phyloP scores from a whole-genome alignment of 1,284 basidiomycete species.

The Puccinia novopanici region DNA sequence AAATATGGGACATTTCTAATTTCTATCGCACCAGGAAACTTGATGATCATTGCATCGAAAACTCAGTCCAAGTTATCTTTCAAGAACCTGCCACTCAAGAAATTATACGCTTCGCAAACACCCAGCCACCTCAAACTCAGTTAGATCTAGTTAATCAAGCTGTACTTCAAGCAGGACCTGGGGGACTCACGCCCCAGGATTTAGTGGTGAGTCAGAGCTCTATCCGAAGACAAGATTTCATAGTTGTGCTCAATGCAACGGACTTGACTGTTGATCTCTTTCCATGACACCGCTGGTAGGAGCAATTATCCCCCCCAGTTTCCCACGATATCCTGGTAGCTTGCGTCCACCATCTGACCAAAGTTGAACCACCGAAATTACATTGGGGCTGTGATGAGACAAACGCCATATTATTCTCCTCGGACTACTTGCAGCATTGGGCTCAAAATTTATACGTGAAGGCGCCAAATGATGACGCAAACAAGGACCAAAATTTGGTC shows the following conservation, averaged over 20 bases:
- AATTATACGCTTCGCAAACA: neutral
- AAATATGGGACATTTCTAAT: slow-evolving; percentile 28
- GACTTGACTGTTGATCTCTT: neutral
- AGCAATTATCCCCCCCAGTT: slow-evolving; percentile 19
- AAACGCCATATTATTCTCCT: slow-evolving; percentile 18
- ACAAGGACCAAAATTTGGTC: neutral
- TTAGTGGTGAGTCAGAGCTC: slow-evolving; percentile 25
- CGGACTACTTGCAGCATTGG: slow-evolving; percentile 35
- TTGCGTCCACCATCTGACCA: slow-evolving; percentile 28
- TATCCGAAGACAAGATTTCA: neutral
- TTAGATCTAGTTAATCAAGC: slow-evolving; percentile 16
- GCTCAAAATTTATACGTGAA: slow-evolving; percentile 18
- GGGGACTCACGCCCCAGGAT: slow-evolving; percentile 19
- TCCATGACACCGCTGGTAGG: neutral
- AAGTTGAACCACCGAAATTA: slow-evolving; percentile 35
- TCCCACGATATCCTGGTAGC: slow-evolving; percentile 4
- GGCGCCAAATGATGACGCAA: neutral
- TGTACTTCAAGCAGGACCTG: slow-evolving; percentile 32
- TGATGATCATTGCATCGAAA: slow-evolving; percentile 43
- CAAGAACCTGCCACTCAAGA: neutral
- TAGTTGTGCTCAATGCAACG: neutral
- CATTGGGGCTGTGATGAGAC: slow-evolving; percentile 34
- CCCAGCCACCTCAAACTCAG: neutral
- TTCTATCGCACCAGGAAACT: slow-evolving; percentile 41
- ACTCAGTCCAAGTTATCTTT: slow-evolving; percentile 22